Evolutionary conservation across 768 basidiomycete genomes (phyloP), one percentile per base, ranked within the genome.

Genomic region (Rhodotorula paludigena): DNA sequence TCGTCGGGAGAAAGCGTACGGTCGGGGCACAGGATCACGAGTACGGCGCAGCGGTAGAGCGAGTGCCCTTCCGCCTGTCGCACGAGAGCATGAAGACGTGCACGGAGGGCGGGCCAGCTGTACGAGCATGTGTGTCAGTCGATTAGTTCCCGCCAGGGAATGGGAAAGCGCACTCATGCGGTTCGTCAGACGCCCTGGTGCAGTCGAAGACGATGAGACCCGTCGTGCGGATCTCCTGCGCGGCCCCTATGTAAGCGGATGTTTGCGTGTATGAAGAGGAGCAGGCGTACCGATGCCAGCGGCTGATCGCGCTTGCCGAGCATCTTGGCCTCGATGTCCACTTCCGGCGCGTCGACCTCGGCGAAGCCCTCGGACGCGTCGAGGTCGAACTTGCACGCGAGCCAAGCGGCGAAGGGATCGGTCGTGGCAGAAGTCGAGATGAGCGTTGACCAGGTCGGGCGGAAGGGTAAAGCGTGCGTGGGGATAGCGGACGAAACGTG

Each of bases 401-500:
- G 30, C 69, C 69, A 70, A 5, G 47, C 47, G 14, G 60, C 60
- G 57, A 66, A 66, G 1, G 64, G 51, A 5, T 51, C 45, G 2
- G n/a, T 16, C 0, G 47, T 28, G 2, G 28, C 21, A 3, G 35
- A 11, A 12, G 45, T 54, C 7, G 42, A 32, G 32, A 65, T n/a
- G 32, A 70, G 33, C 5, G 64, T 20, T 1, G 60, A 51, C 52
- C 57, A 70, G 0, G 51, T 42, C 28, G 69, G 48, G 0, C 64
- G 63, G 15, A 21, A 18, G 15, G 60, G 33, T 0, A 54, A 44
- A 10, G 5, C 4, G 2, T 25, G 36, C 16, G 32, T 3, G 2
- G 42, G 25, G 23, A 62, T 30, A 3, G 57, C 38, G 7, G 28
- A 1, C 18, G 58, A 51, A 8, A 85, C 74, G 52, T 79, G 81